Conservation (phyloP, 208 protist species). For the Tritrichomonas foetus region DNA sequence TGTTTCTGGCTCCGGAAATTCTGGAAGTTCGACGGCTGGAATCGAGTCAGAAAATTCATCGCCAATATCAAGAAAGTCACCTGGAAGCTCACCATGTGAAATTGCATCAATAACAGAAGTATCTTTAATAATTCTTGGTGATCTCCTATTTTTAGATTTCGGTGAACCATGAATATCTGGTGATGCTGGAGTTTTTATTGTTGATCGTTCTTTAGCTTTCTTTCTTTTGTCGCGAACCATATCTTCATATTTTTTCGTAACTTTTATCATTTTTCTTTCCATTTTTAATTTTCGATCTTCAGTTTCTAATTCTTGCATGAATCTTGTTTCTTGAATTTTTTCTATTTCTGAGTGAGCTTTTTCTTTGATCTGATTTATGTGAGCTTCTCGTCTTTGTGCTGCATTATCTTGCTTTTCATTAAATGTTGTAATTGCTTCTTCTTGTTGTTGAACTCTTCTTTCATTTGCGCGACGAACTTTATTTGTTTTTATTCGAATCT, state of each 20-base stretch:
- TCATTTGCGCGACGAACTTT: neutral
- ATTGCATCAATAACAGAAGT: neutral
- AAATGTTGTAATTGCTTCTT: neutral
- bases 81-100: neutral
- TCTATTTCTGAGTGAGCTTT: neutral
- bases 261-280: neutral
- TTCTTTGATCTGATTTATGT: neutral
- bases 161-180: neutral
- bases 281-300: neutral
- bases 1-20: neutral
- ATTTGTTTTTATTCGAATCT: neutral
- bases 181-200: neutral
- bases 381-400: neutral
- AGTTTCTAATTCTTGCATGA: neutral
- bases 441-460: neutral
- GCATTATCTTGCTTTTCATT: neutral
- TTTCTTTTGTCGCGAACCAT: neutral
- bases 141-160: too few species aligned
- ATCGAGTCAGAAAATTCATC: neutral
- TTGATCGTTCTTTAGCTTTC: neutral
- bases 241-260: neutral
- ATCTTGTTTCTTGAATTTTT: neutral
- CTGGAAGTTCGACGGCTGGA: neutral
- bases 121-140: too few species aligned
- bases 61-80: neutral